phyloP scores from a whole-genome alignment of 805 yeast genomes.

The Candida tammaniensis region DNA sequence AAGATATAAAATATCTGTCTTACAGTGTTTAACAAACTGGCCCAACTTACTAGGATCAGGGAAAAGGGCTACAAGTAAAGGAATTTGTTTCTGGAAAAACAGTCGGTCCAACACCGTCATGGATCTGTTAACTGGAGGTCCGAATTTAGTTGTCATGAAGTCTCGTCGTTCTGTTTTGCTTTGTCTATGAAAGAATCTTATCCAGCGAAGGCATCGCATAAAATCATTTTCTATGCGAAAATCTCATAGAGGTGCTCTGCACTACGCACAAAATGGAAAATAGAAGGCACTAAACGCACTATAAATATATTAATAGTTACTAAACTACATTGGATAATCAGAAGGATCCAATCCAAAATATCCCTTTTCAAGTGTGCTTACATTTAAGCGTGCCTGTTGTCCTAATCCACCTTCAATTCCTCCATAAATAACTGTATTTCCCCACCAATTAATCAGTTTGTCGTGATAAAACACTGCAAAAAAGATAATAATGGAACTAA shows the following conservation, averaged over 20 bases:
- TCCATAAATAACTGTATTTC: conserved; percentile 16
- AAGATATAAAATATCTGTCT: conserved; percentile 62
- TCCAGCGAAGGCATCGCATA: no score
- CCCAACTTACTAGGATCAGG: conserved; percentile 65
- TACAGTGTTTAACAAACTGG: conserved; percentile 55
- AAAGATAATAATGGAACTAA: conserved; percentile 28
- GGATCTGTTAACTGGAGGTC: conserved; percentile 68
- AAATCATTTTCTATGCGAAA: no score
- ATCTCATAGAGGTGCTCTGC: no score
- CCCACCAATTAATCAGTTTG: conserved; percentile 25
- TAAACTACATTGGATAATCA: no score
- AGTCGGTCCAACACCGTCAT: conserved; percentile 67
- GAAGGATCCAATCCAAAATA: neutral
- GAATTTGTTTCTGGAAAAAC: conserved; percentile 56
- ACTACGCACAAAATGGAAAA: neutral
- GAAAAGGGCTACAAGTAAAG: conserved; percentile 65
- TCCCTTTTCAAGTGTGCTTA: conserved; percentile 7
- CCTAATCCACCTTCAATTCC: conserved; percentile 29
- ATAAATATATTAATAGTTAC: no score
- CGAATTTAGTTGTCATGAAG: conserved; percentile 28
- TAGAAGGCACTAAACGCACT: no score
- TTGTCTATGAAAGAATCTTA: conserved; percentile 13
- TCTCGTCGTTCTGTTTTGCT: conserved; percentile 26
- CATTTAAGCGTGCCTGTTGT: conserved; percentile 11
- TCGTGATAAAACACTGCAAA: conserved; percentile 30